Evolutionary conservation across 768 basidiomycete species (phyloP).

Genomic region (Xerocomellus intermedius): DNA sequence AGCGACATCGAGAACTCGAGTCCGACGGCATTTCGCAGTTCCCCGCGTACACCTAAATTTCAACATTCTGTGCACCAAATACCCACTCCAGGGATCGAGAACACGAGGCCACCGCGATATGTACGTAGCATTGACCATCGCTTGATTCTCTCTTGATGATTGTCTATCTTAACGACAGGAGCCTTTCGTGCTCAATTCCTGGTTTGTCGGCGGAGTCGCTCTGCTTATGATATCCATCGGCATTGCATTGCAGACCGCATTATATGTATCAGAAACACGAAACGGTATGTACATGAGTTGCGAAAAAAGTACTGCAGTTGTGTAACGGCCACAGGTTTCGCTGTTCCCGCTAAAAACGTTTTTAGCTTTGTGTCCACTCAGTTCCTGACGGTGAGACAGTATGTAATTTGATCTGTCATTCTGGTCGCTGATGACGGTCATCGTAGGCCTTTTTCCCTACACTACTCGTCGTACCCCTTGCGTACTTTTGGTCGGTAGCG

Average conservation of each 20-base stretch:
- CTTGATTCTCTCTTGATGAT: not conserved
- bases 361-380: constrained; percentile 48
- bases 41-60: constrained; percentile 35
- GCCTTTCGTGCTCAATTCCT: constrained; percentile 35
- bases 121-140: constrained; percentile 29
- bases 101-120: constrained; percentile 40
- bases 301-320: not conserved
- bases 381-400: constrained; percentile 41
- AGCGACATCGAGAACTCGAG: not conserved
- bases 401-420: not conserved
- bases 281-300: constrained; percentile 12
- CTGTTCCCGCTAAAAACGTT: constrained; percentile 48
- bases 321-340: constrained; percentile 43
- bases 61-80: constrained; percentile 49
- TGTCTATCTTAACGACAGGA: constrained; percentile 19
- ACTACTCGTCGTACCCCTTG: constrained; percentile 48
- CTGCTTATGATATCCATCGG: constrained; percentile 39
- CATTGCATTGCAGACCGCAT: constrained; percentile 10
- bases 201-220: constrained; percentile 40
- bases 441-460: constrained; percentile 59
- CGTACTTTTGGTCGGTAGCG: constrained; percentile 46
- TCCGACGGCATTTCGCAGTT: not conserved
- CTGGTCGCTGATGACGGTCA: not conserved
- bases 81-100: constrained; percentile 39
- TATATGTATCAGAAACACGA: constrained; percentile 16